Evolutionary conservation across 2,329 filamentous ascomycete species (phyloP).

Genomic region (Alternaria triticimaculans): DNA sequence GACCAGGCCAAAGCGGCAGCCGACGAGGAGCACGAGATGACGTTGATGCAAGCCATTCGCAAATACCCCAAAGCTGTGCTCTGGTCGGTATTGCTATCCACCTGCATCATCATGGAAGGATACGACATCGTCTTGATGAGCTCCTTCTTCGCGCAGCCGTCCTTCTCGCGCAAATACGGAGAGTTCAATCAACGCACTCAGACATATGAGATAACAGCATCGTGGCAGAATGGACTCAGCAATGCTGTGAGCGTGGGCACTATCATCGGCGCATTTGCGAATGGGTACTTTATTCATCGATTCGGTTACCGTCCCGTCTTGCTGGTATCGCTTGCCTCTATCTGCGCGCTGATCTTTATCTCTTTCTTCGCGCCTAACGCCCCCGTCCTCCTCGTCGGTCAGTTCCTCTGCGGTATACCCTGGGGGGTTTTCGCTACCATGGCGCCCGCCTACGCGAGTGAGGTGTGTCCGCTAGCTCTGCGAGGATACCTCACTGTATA

Average conservation of each 20-base stretch:
- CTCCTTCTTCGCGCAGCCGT: constrained; percentile 67
- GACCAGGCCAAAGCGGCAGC: constrained; percentile 14
- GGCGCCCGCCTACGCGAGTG: constrained; percentile 54
- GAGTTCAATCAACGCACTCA: constrained; percentile 31
- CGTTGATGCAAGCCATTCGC: constrained; percentile 71
- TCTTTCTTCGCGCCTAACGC: constrained; percentile 30
- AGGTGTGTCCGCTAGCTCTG: constrained; percentile 71
- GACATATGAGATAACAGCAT: constrained; percentile 47
- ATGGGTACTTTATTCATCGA: constrained; percentile 46
- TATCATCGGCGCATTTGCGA: constrained; percentile 49
- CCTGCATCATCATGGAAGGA: constrained; percentile 86
- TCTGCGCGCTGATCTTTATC: constrained; percentile 26
- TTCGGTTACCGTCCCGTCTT: constrained; percentile 41
- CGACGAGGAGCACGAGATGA: constrained; percentile 38
- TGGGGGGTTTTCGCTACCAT: constrained; percentile 52
- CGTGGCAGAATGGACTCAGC: constrained; percentile 52
- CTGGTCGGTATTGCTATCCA: constrained; percentile 83
- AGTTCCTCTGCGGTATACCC: constrained; percentile 39
- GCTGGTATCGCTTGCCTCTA: constrained; percentile 17
- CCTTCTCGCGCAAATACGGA: constrained; percentile 51
- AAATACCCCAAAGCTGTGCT: constrained; percentile 82
- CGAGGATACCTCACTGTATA: constrained; percentile 64
- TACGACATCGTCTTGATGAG: constrained; percentile 81
- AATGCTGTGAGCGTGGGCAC: constrained; percentile 51
- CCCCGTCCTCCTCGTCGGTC: constrained; percentile 22